Conservation (phyloP, 805 yeast species). For the Saccharomycopsis fodiens region DNA sequence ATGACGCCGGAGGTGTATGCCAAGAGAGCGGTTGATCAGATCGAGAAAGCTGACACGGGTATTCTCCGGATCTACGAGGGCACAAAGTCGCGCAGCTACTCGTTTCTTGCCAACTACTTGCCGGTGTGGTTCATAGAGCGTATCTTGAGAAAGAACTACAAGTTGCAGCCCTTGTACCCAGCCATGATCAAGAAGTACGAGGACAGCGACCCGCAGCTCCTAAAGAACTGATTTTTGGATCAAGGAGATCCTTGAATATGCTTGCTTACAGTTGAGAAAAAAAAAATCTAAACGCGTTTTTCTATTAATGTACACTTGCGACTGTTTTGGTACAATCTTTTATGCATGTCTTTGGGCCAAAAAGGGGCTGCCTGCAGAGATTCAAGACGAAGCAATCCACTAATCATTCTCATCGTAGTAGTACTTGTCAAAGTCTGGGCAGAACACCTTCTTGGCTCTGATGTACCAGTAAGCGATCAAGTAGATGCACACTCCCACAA, state of each 20-base stretch:
- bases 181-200: not conserved
- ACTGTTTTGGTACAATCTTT: not conserved
- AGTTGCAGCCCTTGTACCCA: not conserved
- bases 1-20: conserved; percentile 57
- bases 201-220: no score
- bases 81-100: not conserved
- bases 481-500: conserved; percentile 39
- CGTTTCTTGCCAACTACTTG: not conserved
- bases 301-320: not conserved
- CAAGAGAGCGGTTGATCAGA: conserved; percentile 40
- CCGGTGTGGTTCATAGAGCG: not conserved
- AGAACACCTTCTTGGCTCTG: conserved; percentile 27
- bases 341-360: not conserved
- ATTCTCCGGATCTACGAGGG: conserved; percentile 14
- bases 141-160: not conserved
- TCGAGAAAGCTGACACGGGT: conserved; percentile 24
- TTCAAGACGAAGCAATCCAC: not conserved
- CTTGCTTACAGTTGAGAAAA: not conserved
- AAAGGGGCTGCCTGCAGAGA: no score
- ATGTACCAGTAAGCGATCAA: conserved; percentile 46
- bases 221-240: no score
- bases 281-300: not conserved
- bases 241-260: no score
- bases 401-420: conserved; percentile 18
- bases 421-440: conserved; percentile 17